Evolutionary conservation across 495 filamentous ascomycete genomes (phyloP).

Genomic region (Xylaria nigripes): DNA sequence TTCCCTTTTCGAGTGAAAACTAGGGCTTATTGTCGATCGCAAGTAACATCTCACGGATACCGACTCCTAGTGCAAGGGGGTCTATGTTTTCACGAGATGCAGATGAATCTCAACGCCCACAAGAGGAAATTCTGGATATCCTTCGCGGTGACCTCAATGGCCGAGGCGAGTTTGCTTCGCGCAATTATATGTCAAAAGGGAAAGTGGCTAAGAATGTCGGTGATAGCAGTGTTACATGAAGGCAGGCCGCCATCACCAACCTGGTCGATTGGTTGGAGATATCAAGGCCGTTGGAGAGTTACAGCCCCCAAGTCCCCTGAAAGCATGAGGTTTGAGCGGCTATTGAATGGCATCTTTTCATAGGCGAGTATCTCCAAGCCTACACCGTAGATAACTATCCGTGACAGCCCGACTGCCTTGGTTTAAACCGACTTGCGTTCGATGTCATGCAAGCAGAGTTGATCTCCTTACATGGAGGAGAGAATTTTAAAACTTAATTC

Average conservation of each 20-base stretch:
- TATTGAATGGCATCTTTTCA: neutral
- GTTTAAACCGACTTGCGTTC: too few relatives aligned
- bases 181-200: conserved; percentile 3
- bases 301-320: neutral
- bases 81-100: neutral
- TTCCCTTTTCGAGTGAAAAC: conserved; percentile 23
- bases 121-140: neutral
- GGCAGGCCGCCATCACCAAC: neutral
- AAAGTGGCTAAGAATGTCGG: conserved; percentile 6
- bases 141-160: neutral
- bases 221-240: conserved; percentile 9
- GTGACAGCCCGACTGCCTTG: too few relatives aligned
- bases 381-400: too few relatives aligned
- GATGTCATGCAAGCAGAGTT: too few relatives aligned
- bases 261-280: neutral
- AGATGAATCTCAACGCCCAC: neutral
- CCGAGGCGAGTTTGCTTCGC: neutral
- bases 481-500: too few relatives aligned
- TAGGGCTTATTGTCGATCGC: neutral
- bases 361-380: too few relatives aligned
- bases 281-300: neutral
- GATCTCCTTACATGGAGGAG: too few relatives aligned
- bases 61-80: neutral
- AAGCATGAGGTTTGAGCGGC: too few relatives aligned
- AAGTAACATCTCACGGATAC: neutral